Conservation (phyloP, 2,329 filamentous ascomycete species). For the Pyrenophora tritici-repentis region DNA sequence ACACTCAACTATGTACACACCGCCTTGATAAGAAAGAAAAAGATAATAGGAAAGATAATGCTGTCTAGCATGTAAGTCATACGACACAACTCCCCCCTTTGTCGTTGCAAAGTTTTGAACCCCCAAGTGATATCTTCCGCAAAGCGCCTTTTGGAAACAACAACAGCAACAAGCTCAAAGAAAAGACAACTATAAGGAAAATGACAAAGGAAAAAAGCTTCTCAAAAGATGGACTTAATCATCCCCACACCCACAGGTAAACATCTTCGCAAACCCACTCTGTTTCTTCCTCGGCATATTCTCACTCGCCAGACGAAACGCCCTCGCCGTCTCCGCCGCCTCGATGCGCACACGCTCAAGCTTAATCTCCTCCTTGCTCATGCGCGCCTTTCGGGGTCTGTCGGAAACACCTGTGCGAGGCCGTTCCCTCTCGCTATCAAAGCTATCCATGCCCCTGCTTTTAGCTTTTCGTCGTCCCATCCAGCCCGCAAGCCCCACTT, state of each 20-base stretch:
- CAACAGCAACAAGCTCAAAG: neutral
- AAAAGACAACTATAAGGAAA: neutral
- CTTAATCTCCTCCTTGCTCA: conserved; percentile 11
- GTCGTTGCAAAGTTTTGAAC: too few species aligned
- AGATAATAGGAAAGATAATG: neutral
- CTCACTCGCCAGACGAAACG: conserved; percentile 5
- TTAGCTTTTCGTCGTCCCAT: conserved; percentile 17
- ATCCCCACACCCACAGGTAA: conserved; percentile 39
- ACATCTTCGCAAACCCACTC: conserved; percentile 37
- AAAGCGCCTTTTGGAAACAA: too few species aligned
- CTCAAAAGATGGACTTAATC: conserved; percentile 1
- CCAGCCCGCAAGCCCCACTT: conserved; percentile 36
- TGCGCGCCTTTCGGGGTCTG: neutral
- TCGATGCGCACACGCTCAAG: conserved; percentile 5
- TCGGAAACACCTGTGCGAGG: conserved; percentile 1
- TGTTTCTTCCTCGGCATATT: conserved; percentile 20
- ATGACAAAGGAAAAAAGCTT: neutral
- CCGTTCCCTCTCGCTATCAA: conserved; percentile 12
- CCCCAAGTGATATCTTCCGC: too few species aligned
- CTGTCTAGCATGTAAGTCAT: too few species aligned
- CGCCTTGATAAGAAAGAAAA: too few species aligned
- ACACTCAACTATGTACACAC: too few species aligned
- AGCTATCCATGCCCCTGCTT: conserved; percentile 21
- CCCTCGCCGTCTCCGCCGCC: conserved; percentile 2
- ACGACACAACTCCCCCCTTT: too few species aligned